These are phyloP conservation scores for Eutypella sp. DNA, from an alignment of 2,329 filamentous ascomycete species.

Conservation along the genomic window DNA sequence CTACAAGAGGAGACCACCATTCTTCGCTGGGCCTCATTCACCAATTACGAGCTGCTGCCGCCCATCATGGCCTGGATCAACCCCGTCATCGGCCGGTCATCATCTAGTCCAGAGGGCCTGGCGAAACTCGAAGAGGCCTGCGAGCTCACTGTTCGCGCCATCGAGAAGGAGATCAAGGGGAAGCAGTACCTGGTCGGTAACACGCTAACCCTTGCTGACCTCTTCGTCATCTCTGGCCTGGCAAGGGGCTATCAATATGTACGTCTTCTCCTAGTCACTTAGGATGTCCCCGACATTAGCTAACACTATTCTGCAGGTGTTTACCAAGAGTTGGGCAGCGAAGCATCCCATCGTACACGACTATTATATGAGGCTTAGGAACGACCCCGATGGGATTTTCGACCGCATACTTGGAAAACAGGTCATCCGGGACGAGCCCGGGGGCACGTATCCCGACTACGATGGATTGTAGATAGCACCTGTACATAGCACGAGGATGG, in stretches of 20 bases:
- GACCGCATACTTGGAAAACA: slow-evolving; percentile 8
- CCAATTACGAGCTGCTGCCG: slow-evolving; percentile 15
- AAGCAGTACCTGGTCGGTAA: slow-evolving; percentile 14
- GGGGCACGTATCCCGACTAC: slow-evolving; percentile 10
- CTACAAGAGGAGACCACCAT: slow-evolving; percentile 15
- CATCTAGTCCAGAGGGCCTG: slow-evolving; percentile 13
- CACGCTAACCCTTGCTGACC: slow-evolving; percentile 12
- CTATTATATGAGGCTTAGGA: slow-evolving; percentile 14
- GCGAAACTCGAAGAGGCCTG: slow-evolving; percentile 10
- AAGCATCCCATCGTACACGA: slow-evolving; percentile 14
- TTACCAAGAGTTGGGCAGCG: slow-evolving; percentile 13
- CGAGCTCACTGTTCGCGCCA: slow-evolving; percentile 12
- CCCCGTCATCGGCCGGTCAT: slow-evolving; percentile 12
- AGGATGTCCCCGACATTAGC: too few species aligned
- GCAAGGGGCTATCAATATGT: slow-evolving; percentile 17
- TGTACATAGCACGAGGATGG: too few species aligned
- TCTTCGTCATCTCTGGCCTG: slow-evolving; percentile 15
- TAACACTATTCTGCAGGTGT: slow-evolving; percentile 7
- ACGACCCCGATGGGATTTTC: slow-evolving; percentile 11
- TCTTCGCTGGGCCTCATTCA: slow-evolving; percentile 17
- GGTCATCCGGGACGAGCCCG: slow-evolving; percentile 7
- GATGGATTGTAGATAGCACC: slow-evolving; percentile 2
- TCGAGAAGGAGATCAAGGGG: slow-evolving; percentile 13
- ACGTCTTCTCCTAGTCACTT: slow-evolving; percentile 1
- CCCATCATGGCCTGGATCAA: slow-evolving; percentile 20